Evolutionary conservation across 176 grass and related monocot genomes (phyloP), one percentile per base, ranked within the genome.

Genomic region (Zea luxurians): DNA sequence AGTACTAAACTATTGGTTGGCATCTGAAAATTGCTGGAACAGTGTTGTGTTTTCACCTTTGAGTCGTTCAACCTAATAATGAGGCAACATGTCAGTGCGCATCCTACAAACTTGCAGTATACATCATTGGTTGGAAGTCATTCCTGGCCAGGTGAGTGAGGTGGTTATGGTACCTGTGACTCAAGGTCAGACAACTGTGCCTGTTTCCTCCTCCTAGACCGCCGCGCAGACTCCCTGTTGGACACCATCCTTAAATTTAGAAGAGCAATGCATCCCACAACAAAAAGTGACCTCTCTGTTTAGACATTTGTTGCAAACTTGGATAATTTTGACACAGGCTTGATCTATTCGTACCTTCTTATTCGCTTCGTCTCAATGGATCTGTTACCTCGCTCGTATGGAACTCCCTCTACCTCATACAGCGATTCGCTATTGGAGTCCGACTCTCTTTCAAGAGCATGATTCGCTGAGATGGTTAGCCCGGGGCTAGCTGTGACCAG

Each of bases 191-290:
- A 60, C 18, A 91, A 27, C 42, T 97, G 94, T 70, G 78, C 58
- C 73, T 93, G 94, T n/a, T 93, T 97, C 89, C 84, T 93, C 44
- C 78, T 81, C 86, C 94, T 93, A 2, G 94, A 93, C 6, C 91
- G 78, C 35, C 89, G 81, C 49, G 93, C 93, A 0, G 93, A 97
- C 84, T 97, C 93, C 91, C 93, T 87, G 53, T 97, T 97, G 36
- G 90, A 93, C 77, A 93, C 83, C 88, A 91, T 93, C 93, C 93
- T 97, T 68, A 66, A 87, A 70, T 74, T 80, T 54, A 20, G 64
- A 44, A 2, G 27, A 57, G 8, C 55, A 73, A 43, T 72, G n/a
- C 40, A 74, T 27, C 40, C n/a, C 12, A 15, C 12, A 15, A 3
- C 64, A 70, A 34, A 48, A 10, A 1, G 73, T 79, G 53, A 66